Base-by-base conservation (phyloP, 192 early-diverging fungal species). In the Thamnidium elegans region DNA sequence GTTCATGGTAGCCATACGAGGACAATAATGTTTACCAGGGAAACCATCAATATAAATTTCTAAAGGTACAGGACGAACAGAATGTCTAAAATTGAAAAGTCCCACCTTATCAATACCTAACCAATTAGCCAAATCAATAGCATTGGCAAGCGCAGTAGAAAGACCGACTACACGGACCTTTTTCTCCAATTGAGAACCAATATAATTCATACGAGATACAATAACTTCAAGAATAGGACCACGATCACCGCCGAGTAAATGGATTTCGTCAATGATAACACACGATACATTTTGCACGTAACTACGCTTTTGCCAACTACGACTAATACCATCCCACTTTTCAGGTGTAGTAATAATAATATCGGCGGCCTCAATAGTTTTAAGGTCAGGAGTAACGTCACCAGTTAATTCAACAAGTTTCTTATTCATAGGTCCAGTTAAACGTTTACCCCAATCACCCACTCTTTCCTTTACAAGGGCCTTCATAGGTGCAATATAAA, bases 1-100 rank as follows among this genome's bases (percentile, higher is more conserved):
- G 79, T 98, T 97, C 98, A 99, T 99, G 26, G 94, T 87, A 47
- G 91, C 90, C 98, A 99, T 98, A 50, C 96, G 86, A 26, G 98
- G 94, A 60, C 95, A 96, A 78, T 97, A 98, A 75, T 96, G 93
- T 60, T 94, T 95, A 10, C 94, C 96, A 0, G 94, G 86, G 70
- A 96, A 96, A 6, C 95, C 95, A 54, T 97, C 94, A 72, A 99
- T 97, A 73, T 95, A 90, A 50, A 97, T 96, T 74, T 98, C 94
- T 31, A 99, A 79, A 5, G 96, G 96, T 19, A 98, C 96, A 7
- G 98, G 98, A 21, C 98, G 89, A 8, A 99, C 96, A 43, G 93
- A 94, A 60, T 96, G 95, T 30, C 91, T 80, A 78, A 99, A 99
- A 71, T 99, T 99, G 82, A 92, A 99, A 15, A 99, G 75, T 5